Evolutionary conservation across 345 rosid species (phyloP), one percentile per base, ranked within the genome.

Genomic region (Citrus cavaleriei): DNA sequence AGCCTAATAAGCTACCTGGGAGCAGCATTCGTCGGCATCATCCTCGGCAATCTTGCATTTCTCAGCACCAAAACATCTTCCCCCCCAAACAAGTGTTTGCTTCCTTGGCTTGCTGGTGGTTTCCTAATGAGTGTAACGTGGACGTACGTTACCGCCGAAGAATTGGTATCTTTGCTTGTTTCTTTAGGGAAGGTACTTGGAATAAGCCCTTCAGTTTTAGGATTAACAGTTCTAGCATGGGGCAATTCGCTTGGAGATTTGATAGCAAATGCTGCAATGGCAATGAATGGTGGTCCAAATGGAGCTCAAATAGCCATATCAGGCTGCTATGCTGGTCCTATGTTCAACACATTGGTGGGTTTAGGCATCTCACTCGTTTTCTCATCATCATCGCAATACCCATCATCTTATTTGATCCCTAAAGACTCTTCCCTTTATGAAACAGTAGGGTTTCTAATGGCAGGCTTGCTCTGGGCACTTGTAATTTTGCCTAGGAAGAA

Each of bases 171-270:
- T 55, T 79, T 96, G 61, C 38, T 93, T 77, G 88, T 92, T 60
- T 90, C 97, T 3, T 10, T 90, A 0, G 98, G 98, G 19, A 80
- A 86, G 19, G 74, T 94, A 27, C 68, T 94, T 21, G 94, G 97
- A 5, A 92, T 93, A 35, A 86, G 86, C 86, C 95, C 98, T 77
- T 94, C 99, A 12, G 86, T 92, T 77, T 81, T 94, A 24, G 98
- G 98, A 24, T 81, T 96, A 3, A 96, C 98, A 5, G 92, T 96
- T 79, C 93, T 96, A 30, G 98, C 98, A 2, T 94, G 99, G 98
- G 99, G 99, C 9, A 95, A 95, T 22, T 95, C 98, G 2, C 83
- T 92, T 0, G 98, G 99, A n/a, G 99, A 96, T 82, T 84, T 96
- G 72, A 89, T 93, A 63, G 89, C 97, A 1, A 94, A 94, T 40